A percentile compares a stretch with the other conserved stretches of the same genome.
Evolutionary conservation across 2,329 filamentous ascomycete species (phyloP).

Genomic region (Diaporthe eres): DNA sequence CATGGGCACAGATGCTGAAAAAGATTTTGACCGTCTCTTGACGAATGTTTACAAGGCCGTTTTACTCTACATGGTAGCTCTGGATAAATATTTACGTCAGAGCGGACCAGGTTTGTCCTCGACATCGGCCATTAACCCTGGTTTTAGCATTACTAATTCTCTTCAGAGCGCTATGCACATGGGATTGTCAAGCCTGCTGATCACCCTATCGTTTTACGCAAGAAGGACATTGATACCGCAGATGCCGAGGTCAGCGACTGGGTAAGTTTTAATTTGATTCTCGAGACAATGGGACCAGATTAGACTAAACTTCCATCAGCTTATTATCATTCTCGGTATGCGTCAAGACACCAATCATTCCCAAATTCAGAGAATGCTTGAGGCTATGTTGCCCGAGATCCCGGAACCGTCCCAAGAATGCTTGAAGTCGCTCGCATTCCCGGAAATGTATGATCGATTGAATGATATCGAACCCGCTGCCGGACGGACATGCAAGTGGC

Average conservation of each 20-base stretch:
- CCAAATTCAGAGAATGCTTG: no score
- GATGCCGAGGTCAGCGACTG: background rate
- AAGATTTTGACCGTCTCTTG: background rate
- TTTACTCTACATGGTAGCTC: background rate
- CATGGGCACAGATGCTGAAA: background rate
- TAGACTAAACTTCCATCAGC: background rate
- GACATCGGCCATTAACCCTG: no score
- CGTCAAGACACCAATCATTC: no score
- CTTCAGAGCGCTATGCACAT: no score
- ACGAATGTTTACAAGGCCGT: constrained; percentile 1
- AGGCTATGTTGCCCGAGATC: no score
- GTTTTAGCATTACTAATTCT: no score
- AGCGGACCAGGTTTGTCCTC: background rate
- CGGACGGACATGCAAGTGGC: constrained; percentile 52
- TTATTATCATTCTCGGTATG: background rate
- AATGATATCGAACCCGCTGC: constrained; percentile 45
- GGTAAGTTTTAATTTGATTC: background rate
- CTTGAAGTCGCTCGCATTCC: constrained; percentile 47
- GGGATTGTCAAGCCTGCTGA: no score
- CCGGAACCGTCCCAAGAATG: constrained; percentile 46
- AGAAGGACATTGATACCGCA: background rate
- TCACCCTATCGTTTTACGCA: background rate
- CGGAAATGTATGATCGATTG: constrained; percentile 47
- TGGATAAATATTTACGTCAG: background rate
- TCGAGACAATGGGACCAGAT: no score